These are phyloP conservation scores for Neurospora discreta DNA, from an alignment of 495 filamentous ascomycete genomes.

Conservation along the genomic window DNA sequence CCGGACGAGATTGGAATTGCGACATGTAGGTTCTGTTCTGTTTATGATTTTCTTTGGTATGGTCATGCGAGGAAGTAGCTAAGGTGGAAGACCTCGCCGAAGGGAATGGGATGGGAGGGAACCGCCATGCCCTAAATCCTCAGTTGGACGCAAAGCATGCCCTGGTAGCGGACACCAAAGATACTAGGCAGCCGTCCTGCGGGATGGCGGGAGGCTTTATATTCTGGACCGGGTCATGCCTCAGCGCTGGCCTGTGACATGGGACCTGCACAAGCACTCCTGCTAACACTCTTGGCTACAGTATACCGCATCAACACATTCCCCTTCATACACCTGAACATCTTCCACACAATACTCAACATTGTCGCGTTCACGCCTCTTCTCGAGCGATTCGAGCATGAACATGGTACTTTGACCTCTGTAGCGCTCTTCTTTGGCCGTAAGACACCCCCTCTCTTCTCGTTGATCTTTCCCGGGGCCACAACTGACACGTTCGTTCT, in stretches of 20 bases:
- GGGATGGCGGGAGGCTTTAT: neutral
- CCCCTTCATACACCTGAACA: conserved; percentile 71
- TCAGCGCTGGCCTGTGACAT: neutral
- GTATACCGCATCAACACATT: conserved; percentile 92
- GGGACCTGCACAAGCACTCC: neutral
- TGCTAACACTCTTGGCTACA: conserved; percentile 22
- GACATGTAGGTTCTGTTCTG: conserved; percentile 51
- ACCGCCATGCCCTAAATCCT: neutral
- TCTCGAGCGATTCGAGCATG: conserved; percentile 85
- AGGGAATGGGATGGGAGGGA: neutral
- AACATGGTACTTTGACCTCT: conserved; percentile 81
- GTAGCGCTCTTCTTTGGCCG: conserved; percentile 78
- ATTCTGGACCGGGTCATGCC: neutral
- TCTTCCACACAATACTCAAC: conserved; percentile 75
- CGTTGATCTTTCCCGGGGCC: neutral
- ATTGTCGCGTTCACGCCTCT: conserved; percentile 68
- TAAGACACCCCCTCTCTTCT: conserved; percentile 32
- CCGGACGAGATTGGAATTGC: conserved; percentile 61
- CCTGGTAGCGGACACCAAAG: neutral
- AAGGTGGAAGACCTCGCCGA: neutral
- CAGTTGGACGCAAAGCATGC: neutral
- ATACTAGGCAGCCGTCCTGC: neutral
- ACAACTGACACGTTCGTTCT: conserved; percentile 6
- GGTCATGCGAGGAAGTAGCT: neutral
- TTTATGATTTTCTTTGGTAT: neutral